Conservation (phyloP, 2,329 filamentous ascomycete genomes). For the Nemania sp. region DNA sequence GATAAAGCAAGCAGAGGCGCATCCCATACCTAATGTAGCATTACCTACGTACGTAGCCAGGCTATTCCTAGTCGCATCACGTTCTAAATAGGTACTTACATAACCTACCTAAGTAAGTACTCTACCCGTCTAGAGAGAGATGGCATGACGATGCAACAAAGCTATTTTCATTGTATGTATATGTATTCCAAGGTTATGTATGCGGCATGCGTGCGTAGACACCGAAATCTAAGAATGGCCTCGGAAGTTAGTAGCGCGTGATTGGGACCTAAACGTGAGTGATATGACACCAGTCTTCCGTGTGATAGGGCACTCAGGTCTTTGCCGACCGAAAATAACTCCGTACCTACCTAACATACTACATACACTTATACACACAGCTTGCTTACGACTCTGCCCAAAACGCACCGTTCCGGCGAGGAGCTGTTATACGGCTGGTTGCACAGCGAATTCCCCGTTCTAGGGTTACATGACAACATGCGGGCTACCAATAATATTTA, state of each 20-base stretch:
- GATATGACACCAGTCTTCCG: background rate
- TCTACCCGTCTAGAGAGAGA: background rate
- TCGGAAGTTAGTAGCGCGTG: background rate
- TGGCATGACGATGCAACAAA: background rate
- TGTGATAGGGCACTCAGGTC: background rate
- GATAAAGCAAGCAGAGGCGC: background rate
- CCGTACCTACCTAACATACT: too few species aligned
- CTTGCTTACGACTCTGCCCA: too few species aligned
- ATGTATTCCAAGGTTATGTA: too few species aligned
- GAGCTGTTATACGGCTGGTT: background rate
- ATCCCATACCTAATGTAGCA: background rate
- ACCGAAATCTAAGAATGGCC: background rate
- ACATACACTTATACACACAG: too few species aligned
- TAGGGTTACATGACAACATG: constrained; percentile 2
- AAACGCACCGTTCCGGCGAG: background rate
- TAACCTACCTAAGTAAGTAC: too few species aligned
- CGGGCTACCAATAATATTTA: constrained; percentile 1
- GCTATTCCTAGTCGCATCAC: too few species aligned
- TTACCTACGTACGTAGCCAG: background rate
- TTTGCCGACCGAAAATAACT: background rate
- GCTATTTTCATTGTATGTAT: too few species aligned
- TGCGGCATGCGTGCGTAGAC: too few species aligned
- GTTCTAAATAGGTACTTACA: too few species aligned
- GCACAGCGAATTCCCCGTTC: background rate
- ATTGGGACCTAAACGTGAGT: background rate